phyloP scores from a whole-genome alignment of 179 eudicot species.

The Beta corolliflora region DNA sequence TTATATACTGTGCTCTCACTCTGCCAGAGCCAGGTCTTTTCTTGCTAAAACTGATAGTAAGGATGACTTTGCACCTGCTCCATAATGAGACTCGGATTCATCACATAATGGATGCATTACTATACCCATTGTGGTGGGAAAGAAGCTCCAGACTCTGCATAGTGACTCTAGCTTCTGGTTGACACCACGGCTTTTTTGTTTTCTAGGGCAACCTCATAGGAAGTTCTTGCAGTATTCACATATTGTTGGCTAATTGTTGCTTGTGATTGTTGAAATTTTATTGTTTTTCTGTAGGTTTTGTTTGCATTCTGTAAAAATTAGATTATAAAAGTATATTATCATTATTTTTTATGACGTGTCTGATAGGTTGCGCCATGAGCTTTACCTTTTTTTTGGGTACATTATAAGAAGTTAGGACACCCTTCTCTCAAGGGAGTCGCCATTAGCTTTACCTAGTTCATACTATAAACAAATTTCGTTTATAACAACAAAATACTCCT shows the following conservation, averaged over 20 bases:
- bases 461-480: too few species aligned
- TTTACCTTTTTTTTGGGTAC: too few species aligned
- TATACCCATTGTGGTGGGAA: not conserved
- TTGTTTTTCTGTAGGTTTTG: not conserved
- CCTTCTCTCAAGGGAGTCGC: too few species aligned
- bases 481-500: too few species aligned
- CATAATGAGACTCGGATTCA: not conserved
- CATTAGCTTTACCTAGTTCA: too few species aligned
- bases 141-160: not conserved
- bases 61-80: not conserved
- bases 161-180: not conserved
- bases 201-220: not conserved
- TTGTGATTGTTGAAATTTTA: not conserved
- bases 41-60: not conserved
- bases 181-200: not conserved
- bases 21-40: not conserved
- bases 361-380: too few species aligned
- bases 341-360: too few species aligned
- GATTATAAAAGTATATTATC: not conserved
- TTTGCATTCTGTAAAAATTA: not conserved
- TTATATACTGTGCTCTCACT: not conserved
- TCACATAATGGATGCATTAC: not conserved
- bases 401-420: too few species aligned
- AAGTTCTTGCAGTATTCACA: not conserved
- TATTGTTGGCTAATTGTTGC: not conserved